Evolutionary conservation across 345 rosid genomes (phyloP).

Genomic region (Garcia nutans): DNA sequence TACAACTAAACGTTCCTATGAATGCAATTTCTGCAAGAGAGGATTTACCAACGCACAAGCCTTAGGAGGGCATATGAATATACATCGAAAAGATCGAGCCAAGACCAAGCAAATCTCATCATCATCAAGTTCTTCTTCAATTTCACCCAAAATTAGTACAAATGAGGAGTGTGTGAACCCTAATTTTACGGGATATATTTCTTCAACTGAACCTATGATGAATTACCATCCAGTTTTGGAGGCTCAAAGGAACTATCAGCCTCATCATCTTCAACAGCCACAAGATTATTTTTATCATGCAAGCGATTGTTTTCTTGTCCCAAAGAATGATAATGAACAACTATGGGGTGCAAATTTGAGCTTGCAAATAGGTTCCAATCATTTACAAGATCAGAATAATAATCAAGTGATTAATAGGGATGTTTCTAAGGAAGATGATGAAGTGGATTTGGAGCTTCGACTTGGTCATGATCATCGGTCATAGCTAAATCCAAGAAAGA

Average conservation of each 20-base stretch:
- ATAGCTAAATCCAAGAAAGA: not conserved
- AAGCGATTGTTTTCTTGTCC: constrained; percentile 10
- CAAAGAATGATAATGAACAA: constrained; percentile 34
- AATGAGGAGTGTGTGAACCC: constrained; percentile 28
- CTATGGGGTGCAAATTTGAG: constrained; percentile 53
- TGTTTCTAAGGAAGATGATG: constrained; percentile 43
- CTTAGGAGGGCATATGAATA: constrained; percentile 86
- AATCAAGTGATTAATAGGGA: constrained; percentile 18
- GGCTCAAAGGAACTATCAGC: constrained; percentile 29
- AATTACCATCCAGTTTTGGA: constrained; percentile 22
- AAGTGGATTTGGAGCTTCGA: constrained; percentile 85
- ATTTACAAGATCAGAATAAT: constrained; percentile 18
- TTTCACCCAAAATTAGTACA: constrained; percentile 6
- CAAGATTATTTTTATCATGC: constrained; percentile 4
- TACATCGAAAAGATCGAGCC: constrained; percentile 71
- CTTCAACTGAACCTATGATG: constrained; percentile 21
- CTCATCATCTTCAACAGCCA: constrained; percentile 28
- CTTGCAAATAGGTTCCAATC: constrained; percentile 40
- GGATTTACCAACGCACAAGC: constrained; percentile 94
- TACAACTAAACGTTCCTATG: constrained; percentile 43
- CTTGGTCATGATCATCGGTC: constrained; percentile 49
- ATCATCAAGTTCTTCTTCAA: not conserved
- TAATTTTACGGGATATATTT: constrained; percentile 14
- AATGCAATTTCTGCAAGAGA: constrained; percentile 71
- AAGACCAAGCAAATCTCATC: constrained; percentile 33